Percentiles rank a stretch among this genome's conserved stretches.
Evolutionary conservation across 768 basidiomycete genomes (phyloP).

Genomic region (Rhodotorula graminis): DNA sequence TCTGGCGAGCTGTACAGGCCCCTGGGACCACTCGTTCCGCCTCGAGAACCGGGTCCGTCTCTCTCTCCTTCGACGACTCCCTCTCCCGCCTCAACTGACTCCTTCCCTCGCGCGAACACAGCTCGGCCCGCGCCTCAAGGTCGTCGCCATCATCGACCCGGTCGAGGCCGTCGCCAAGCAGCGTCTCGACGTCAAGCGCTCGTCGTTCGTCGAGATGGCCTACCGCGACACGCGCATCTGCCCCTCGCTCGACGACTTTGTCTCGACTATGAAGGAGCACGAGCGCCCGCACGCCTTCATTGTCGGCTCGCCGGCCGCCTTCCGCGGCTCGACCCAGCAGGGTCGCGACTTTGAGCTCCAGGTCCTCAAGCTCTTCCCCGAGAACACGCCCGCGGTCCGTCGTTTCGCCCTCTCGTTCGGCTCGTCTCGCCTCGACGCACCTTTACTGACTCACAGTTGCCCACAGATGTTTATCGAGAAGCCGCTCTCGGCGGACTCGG

Average conservation of each 20-base stretch:
- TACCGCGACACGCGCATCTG: conserved; percentile 84
- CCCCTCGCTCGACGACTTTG: conserved; percentile 49
- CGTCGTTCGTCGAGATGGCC: conserved; percentile 85
- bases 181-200: conserved; percentile 81
- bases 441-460: no score
- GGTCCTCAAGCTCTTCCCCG: conserved; percentile 54
- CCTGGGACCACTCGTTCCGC: conserved; percentile 51
- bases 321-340: conserved; percentile 38
- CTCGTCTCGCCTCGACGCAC: no score
- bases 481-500: conserved; percentile 40
- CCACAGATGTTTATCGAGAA: conserved; percentile 44
- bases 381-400: conserved; percentile 35
- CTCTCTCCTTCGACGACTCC: background rate
- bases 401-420: background rate
- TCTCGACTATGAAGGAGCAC: conserved; percentile 31
- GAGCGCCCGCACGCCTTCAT: conserved; percentile 41
- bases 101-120: conserved; percentile 51
- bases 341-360: conserved; percentile 42
- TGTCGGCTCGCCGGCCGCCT: conserved; percentile 42
- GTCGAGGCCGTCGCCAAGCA: conserved; percentile 70
- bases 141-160: conserved; percentile 90
- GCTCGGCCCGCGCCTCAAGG: conserved; percentile 90
- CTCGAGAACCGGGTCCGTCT: conserved; percentile 45
- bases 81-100: background rate
- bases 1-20: conserved; percentile 5